Evolutionary conservation across 768 basidiomycete species (phyloP).

Genomic region (Pleurotus tuoliensis): DNA sequence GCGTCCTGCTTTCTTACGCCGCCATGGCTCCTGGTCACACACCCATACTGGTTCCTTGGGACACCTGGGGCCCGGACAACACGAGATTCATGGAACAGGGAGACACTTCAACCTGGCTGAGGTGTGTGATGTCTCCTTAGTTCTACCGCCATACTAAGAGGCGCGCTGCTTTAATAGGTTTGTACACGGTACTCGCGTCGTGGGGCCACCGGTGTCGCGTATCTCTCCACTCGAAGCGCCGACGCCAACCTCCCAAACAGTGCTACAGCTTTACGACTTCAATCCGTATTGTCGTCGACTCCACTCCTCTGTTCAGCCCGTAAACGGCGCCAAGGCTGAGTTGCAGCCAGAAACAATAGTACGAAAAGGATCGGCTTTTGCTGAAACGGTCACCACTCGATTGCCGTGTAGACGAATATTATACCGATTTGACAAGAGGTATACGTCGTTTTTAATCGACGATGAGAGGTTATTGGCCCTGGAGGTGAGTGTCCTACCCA

Average conservation of each 20-base stretch:
- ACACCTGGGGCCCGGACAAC: conserved; percentile 13
- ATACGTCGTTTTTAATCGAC: conserved; percentile 2
- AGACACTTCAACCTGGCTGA: conserved; percentile 8
- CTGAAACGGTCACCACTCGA: background rate
- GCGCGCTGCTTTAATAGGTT: background rate
- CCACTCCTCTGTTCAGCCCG: no score
- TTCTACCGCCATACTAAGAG: background rate
- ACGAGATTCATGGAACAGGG: conserved; percentile 11
- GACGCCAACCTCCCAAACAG: background rate
- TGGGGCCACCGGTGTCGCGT: background rate
- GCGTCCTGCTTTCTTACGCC: conserved; percentile 8
- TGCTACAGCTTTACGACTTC: conserved; percentile 1
- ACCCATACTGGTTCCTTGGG: conserved; percentile 8
- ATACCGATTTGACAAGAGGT: background rate
- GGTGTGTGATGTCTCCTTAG: conserved; percentile 7
- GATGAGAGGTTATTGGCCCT: conserved; percentile 4
- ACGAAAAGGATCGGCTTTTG: background rate
- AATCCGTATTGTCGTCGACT: background rate
- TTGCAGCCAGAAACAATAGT: background rate
- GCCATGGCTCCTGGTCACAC: background rate
- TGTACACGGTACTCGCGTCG: conserved; percentile 1
- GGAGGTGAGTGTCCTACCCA: background rate
- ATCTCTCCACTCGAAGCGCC: no score
- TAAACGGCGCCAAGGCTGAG: background rate
- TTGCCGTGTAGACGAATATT: background rate